Evolutionary conservation across 2,329 filamentous ascomycete genomes (phyloP).

Genomic region (Emericellopsis cladophorae): DNA sequence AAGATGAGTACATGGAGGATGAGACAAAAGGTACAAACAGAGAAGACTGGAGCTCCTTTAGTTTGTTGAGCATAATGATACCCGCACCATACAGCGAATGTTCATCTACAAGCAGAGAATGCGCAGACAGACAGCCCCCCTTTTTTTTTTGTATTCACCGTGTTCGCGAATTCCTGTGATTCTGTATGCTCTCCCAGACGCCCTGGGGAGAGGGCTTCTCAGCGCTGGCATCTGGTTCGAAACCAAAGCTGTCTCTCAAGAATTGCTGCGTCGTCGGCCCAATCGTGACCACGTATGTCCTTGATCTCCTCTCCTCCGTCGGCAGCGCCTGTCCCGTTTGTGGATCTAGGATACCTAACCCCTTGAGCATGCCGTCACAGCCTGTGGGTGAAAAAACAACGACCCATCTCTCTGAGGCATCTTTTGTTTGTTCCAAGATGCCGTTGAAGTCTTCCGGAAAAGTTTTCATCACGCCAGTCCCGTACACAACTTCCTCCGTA

Average conservation of each 20-base stretch:
- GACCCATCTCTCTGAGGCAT: conserved; percentile 46
- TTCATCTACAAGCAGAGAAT: too few species aligned
- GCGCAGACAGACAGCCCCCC: too few species aligned
- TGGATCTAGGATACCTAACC: conserved; percentile 36
- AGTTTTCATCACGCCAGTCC: conserved; percentile 68
- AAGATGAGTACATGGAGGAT: too few species aligned
- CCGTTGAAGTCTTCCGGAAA: conserved; percentile 57
- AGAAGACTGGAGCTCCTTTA: too few species aligned
- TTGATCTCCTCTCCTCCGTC: conserved; percentile 27
- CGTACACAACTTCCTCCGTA: conserved; percentile 74
- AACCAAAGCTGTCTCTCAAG: conserved; percentile 50
- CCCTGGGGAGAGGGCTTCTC: conserved; percentile 73
- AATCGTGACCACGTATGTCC: conserved; percentile 69
- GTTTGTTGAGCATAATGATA: too few species aligned
- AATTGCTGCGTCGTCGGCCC: conserved; percentile 82
- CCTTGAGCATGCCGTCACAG: conserved; percentile 45
- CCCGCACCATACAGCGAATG: too few species aligned
- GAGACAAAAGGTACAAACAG: too few species aligned
- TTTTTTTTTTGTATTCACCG: neutral
- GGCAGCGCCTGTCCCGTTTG: conserved; percentile 19
- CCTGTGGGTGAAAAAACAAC: conserved; percentile 62
- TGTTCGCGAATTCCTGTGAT: conserved; percentile 2
- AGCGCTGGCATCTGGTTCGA: conserved; percentile 68
- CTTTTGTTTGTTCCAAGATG: conserved; percentile 31
- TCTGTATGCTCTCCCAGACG: conserved; percentile 54